Evolutionary conservation across 2,329 filamentous ascomycete genomes (phyloP), one percentile per base, ranked within the genome.

Genomic region (Dryadomyces quercus-mongolicae): DNA sequence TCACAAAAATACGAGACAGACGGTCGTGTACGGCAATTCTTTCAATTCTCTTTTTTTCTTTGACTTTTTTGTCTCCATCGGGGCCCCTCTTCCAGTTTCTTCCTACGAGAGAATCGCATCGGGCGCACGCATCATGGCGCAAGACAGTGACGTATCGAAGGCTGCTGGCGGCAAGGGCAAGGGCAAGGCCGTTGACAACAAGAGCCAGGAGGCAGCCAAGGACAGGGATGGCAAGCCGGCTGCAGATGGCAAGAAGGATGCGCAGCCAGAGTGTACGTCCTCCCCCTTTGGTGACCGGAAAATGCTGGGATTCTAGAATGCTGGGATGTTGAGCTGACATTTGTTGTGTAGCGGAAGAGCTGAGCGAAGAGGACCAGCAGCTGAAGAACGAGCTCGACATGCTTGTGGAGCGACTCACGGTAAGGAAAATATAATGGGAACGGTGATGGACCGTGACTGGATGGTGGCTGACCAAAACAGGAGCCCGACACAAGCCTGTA

Each of bases 351-450:
- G 68, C 77, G 74, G 92, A 97, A 73, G 93, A 98, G 72, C 84
- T 98, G 62, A 98, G 80, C 66, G 93, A 98, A 66, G 93, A 98
- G 71, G 93, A 98, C 62, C 91, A 97, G 73, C 91, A 97, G 75
- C 82, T 98, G 66, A 98, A 98, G 77, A 91, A 80, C 66, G 93
- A 98, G 73, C 84, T 98, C 58, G 93, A 98, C 62, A 94, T 97
- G 91, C 81, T 98, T 52, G 92, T 96, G 9, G 93, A 98, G 74
- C 82, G 93, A 66, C 77, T 98, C 78, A 87, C 87, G 70, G 90
- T 94, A 74, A 51, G 61, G 15, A n/a, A 16, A 21, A 9, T 4
- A n/a, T 9, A 9, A 5, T 20, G 3, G 5, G 42, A 8, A 1
- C 1, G 10, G 12, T 38, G 13, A 18, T 22, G 7, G 22, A 8